These are phyloP conservation scores for Talaromyces pinophilus DNA, from an alignment of 2,329 filamentous ascomycete species.

Conservation along the genomic window DNA sequence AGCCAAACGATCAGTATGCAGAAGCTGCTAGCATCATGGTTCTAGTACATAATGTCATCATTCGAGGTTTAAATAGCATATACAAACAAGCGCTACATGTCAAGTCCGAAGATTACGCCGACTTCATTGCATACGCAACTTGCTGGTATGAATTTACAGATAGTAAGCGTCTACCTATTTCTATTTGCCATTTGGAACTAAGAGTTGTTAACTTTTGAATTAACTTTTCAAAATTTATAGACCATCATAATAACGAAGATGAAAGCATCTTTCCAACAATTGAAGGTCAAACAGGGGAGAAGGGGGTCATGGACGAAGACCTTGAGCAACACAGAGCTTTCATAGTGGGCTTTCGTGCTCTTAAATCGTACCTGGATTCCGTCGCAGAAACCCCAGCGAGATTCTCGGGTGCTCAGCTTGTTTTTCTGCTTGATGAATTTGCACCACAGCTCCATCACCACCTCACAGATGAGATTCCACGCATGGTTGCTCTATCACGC, in stretches of 20 bases:
- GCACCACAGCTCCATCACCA: slow-evolving; percentile 7
- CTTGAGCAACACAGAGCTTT: slow-evolving; percentile 8
- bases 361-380: slow-evolving; percentile 7
- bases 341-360: not conserved
- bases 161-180: not conserved
- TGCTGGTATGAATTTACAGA: not conserved
- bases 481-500: slow-evolving; percentile 4
- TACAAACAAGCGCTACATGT: not conserved
- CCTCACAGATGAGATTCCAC: slow-evolving; percentile 7
- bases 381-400: not conserved
- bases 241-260: slow-evolving; percentile 11
- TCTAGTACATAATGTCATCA: slow-evolving; percentile 7
- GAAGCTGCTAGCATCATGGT: slow-evolving; percentile 11
- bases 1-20: slow-evolving; percentile 5
- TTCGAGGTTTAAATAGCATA: slow-evolving; percentile 2
- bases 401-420: slow-evolving; percentile 2
- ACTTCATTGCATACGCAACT: not conserved
- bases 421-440: slow-evolving; percentile 8
- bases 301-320: slow-evolving; percentile 6
- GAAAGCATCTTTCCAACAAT: slow-evolving; percentile 5
- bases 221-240: not conserved
- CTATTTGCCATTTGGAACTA: not conserved
- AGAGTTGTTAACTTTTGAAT: not conserved
- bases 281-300: slow-evolving; percentile 5
- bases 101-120: not conserved